Conservation (phyloP, 1,284 basidiomycete species). For the Pholiota adiposa region DNA sequence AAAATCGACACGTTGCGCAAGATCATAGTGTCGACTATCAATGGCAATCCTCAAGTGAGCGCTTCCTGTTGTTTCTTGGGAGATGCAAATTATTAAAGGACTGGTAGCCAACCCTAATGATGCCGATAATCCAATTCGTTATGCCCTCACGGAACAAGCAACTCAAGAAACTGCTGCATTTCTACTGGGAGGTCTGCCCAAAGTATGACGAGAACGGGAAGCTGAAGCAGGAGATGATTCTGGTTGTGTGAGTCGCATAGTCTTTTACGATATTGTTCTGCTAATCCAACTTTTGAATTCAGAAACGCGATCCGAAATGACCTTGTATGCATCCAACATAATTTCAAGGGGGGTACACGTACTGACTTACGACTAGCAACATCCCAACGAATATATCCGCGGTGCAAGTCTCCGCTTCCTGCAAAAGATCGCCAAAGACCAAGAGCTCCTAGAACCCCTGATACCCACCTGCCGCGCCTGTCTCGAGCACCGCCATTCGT, state of each 20-base stretch:
- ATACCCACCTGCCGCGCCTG: conserved; percentile 93
- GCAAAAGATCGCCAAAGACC: conserved; percentile 93
- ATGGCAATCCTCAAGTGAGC: conserved; percentile 84
- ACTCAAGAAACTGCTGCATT: conserved; percentile 98
- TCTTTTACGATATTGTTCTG: not conserved
- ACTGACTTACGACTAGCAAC: conserved; percentile 67
- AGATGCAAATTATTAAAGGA: conserved; percentile 4
- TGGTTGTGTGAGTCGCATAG: conserved; percentile 82
- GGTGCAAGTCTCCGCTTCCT: conserved; percentile 96
- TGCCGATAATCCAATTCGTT: conserved; percentile 99
- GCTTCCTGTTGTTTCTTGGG: conserved; percentile 23
- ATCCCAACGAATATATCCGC: conserved; percentile 99
- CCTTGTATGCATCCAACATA: conserved; percentile 60
- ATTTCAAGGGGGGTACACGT: conserved; percentile 3
- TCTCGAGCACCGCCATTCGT: conserved; percentile 97
- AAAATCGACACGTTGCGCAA: conserved; percentile 96
- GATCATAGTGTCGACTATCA: conserved; percentile 95
- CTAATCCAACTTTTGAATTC: conserved; percentile 8
- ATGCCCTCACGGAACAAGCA: conserved; percentile 96
- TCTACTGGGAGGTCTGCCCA: conserved; percentile 99
- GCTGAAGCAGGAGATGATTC: conserved; percentile 99
- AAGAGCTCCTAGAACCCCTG: conserved; percentile 95
- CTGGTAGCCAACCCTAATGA: conserved; percentile 82
- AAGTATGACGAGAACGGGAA: conserved; percentile 98
- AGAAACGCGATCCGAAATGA: conserved; percentile 98